Conservation (phyloP, 108 stramenopile species). For the Discostella stelligeroides region DNA sequence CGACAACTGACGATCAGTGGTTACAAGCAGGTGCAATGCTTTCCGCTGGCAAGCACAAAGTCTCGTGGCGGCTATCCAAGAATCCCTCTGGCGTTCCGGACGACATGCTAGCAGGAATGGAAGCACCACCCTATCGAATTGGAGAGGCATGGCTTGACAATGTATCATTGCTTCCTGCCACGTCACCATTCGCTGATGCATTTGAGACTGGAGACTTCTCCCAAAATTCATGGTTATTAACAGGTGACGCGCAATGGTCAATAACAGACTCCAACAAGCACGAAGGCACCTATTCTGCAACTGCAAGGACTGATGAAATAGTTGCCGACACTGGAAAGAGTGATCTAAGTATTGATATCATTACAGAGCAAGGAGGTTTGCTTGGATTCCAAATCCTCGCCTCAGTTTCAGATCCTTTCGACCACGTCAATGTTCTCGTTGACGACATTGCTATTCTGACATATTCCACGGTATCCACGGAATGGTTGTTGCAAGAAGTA, state of each 20-base stretch:
- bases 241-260: conserved; percentile 45
- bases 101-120: conserved; percentile 21
- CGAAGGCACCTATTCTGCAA: conserved; percentile 41
- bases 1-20: conserved; percentile 27
- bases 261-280: conserved; percentile 27
- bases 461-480: conserved; percentile 12
- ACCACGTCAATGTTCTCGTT: conserved; percentile 31
- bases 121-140: conserved; percentile 24
- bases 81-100: conserved; percentile 43
- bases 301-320: conserved; percentile 27
- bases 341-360: conserved; percentile 48
- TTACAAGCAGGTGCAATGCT: conserved; percentile 42
- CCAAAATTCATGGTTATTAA: conserved; percentile 33
- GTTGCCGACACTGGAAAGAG: conserved; percentile 17
- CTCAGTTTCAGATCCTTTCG: conserved; percentile 32
- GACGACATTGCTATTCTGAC: conserved; percentile 22
- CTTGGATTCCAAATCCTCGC: conserved; percentile 24
- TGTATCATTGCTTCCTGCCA: conserved; percentile 29
- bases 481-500: conserved; percentile 29
- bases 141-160: conserved; percentile 55
- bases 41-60: conserved; percentile 30
- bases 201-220: conserved; percentile 47
- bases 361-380: conserved; percentile 45
- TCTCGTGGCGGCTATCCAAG: conserved; percentile 40
- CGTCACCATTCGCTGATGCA: conserved; percentile 29